These are phyloP conservation scores for Ramaria sp. DNA, from an alignment of 768 basidiomycete species.

Conservation along the genomic window DNA sequence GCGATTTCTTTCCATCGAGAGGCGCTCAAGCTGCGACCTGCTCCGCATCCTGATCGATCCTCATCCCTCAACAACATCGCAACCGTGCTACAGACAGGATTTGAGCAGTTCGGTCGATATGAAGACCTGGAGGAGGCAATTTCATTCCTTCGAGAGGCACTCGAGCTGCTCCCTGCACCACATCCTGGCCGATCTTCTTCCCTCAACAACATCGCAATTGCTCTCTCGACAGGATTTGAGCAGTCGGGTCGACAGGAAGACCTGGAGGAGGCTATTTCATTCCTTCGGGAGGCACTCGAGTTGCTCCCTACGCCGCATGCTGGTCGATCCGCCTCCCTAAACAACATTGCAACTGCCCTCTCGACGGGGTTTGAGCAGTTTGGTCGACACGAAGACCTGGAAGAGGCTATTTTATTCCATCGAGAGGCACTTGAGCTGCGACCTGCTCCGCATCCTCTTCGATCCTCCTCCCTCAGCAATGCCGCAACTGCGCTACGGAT, in stretches of 20 bases:
- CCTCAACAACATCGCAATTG: background rate
- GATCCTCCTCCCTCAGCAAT: too few species aligned
- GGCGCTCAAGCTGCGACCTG: constrained; percentile 8
- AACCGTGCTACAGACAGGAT: background rate
- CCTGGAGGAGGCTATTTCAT: background rate
- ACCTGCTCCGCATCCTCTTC: too few species aligned
- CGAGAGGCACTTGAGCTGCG: constrained; percentile 6
- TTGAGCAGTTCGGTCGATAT: background rate
- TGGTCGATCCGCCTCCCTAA: too few species aligned
- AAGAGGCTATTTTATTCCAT: constrained; percentile 14
- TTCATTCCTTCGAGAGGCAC: constrained; percentile 6
- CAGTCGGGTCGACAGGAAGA: constrained; percentile 3
- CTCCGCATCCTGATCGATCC: constrained; percentile 10
- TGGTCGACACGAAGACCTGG: constrained; percentile 6
- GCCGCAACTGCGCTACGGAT: too few species aligned
- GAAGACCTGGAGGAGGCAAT: constrained; percentile 17
- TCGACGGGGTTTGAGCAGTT: too few species aligned
- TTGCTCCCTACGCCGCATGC: background rate
- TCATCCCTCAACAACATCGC: constrained; percentile 11
- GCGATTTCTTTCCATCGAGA: constrained; percentile 4
- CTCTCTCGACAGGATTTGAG: background rate
- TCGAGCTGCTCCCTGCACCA: background rate
- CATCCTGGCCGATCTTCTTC: too few species aligned
- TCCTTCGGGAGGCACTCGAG: background rate
- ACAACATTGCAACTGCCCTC: background rate